phyloP scores from a whole-genome alignment of 352 stramenopile species.

The Pythium sp. region DNA sequence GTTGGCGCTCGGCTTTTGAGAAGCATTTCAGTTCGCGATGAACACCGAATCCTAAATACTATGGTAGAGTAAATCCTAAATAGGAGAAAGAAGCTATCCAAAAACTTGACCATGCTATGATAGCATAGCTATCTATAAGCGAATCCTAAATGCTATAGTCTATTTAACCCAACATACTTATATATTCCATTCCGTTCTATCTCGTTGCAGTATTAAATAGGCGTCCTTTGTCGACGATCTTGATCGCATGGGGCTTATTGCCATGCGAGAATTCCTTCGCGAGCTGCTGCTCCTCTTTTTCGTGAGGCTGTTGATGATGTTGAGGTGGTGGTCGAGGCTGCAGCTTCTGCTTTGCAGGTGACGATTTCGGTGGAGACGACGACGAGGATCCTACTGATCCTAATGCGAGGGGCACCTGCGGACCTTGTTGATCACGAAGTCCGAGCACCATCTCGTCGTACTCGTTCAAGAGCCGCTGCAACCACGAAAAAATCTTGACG shows the following conservation, averaged over 20 bases:
- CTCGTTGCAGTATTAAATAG: conserved; percentile 31
- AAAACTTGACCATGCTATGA: too few relatives aligned
- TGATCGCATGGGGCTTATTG: conserved; percentile 22
- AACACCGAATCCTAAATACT: too few relatives aligned
- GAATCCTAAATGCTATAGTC: too few relatives aligned
- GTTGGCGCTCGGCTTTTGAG: too few relatives aligned
- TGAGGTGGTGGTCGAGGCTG: conserved; percentile 11
- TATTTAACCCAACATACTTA: too few relatives aligned
- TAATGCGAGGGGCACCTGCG: neutral
- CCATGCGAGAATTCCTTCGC: conserved; percentile 14
- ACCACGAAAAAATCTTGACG: conserved; percentile 63
- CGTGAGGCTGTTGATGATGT: neutral
- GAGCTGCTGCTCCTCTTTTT: conserved; percentile 17
- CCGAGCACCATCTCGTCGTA: conserved; percentile 56
- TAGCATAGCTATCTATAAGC: too few relatives aligned
- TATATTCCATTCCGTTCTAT: conserved; percentile 14
- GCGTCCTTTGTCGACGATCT: conserved; percentile 49
- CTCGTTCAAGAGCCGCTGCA: conserved; percentile 58
- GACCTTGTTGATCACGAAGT: conserved; percentile 17
- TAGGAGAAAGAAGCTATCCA: too few relatives aligned
- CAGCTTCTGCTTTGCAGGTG: conserved; percentile 4
- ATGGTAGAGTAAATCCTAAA: too few relatives aligned
- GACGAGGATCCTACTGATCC: too few relatives aligned
- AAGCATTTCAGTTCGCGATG: too few relatives aligned
- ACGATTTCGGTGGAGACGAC: neutral